Evolutionary conservation across 1,284 basidiomycete species (phyloP), one percentile per base, ranked within the genome.

Genomic region (Ganoderma lucidum): DNA sequence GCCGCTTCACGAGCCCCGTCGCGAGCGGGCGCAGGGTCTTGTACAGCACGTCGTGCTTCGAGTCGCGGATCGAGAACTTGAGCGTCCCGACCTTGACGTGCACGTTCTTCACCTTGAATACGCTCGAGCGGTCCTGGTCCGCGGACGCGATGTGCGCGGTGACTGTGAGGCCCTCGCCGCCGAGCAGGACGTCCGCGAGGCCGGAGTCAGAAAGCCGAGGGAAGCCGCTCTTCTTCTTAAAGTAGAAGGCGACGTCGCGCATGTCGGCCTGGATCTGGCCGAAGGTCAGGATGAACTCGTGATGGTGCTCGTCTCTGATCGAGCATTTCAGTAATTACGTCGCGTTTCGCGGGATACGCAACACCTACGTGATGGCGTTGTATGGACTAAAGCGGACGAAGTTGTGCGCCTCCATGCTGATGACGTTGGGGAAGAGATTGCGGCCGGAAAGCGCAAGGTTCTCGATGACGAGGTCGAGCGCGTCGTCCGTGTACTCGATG

Each of bases 231-330:
- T 94, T 94, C 84, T 88, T 93, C 73, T 83, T 86, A 81, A 94
- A 95, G 78, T 93, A 96, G 80, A 98, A 97, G 15, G 93, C 91
- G 28, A 98, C 94, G 76, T 98, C 96, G 51, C 93, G 88, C 86
- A 98, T 92, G 77, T 97, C 96, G n/a, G 93, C 92, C 81, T 99
- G 97, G 77, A 98, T 94, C 81, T 99, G 96, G 37, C 85, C 84
- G 48, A 96, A 84, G 6, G 87, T 89, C 67, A 97, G 78, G 19
- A 86, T 89, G 75, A 96, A 88, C 73, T 90, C 87, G 79, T 96
- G 93, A 72, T 86, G 85, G 63, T 85, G 81, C 70, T 88, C 84
- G 75, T 95, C 92, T 19, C 73, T 76, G 77, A 83, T 82, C 37
- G 2, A n/a, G 28, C 2, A 14, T 14, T 53, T 53, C 23, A 53